These are phyloP conservation scores for Eucalyptus cloeziana DNA, from an alignment of 345 rosid species.

Conservation along the genomic window DNA sequence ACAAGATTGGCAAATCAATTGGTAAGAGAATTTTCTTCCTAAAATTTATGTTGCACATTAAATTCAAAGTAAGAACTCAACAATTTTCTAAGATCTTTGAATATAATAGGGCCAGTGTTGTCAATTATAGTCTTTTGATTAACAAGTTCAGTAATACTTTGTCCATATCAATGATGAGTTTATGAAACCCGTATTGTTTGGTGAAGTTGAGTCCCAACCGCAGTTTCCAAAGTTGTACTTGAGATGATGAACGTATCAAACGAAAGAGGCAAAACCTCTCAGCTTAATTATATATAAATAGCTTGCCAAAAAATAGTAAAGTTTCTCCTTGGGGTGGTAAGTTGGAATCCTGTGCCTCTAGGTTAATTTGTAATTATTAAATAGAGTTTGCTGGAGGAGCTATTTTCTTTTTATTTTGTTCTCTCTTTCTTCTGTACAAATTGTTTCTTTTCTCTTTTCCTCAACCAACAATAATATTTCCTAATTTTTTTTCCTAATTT, in stretches of 20 bases:
- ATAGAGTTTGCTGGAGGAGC: neutral
- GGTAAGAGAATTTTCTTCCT: neutral
- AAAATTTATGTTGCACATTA: neutral
- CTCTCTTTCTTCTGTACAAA: neutral
- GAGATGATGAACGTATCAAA: neutral
- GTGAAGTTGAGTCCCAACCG: neutral
- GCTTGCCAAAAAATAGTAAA: neutral
- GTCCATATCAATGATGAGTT: neutral
- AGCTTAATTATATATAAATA: too few relatives aligned
- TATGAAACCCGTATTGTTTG: neutral
- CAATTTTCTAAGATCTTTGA: neutral
- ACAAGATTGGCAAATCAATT: neutral
- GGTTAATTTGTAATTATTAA: neutral
- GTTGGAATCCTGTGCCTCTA: neutral
- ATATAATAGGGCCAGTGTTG: neutral
- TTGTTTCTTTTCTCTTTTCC: neutral
- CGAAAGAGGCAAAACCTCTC: neutral
- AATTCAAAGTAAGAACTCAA: neutral
- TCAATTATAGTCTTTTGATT: neutral
- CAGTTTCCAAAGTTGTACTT: neutral
- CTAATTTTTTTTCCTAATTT: neutral
- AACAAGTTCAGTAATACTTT: neutral
- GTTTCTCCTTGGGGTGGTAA: neutral
- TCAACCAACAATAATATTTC: neutral
- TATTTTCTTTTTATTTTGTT: neutral